Percentiles rank a stretch among this genome's conserved stretches.
These are phyloP conservation scores for Leccinum disarticulatum DNA, from an alignment of 768 basidiomycete genomes.

Conservation along the genomic window DNA sequence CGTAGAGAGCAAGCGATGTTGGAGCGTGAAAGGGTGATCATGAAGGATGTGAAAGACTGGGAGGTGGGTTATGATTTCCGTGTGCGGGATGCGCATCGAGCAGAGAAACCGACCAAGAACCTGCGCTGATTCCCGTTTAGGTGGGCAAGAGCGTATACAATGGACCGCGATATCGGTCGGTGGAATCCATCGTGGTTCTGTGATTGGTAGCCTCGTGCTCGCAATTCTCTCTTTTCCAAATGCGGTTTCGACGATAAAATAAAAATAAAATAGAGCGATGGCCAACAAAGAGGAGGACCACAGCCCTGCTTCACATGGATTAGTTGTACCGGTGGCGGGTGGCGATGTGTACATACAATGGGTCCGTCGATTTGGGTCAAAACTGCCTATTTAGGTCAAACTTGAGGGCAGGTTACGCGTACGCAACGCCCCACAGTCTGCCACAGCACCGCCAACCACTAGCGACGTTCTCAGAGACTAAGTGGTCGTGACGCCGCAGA, in stretches of 20 bases:
- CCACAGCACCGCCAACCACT: conserved; percentile 10
- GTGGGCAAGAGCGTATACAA: conserved; percentile 85
- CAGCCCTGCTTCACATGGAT: conserved; percentile 20
- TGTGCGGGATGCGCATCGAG: conserved; percentile 24
- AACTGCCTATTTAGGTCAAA: background rate
- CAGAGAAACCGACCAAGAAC: conserved; percentile 15
- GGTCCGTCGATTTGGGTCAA: conserved; percentile 8
- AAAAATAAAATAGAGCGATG: conserved; percentile 3
- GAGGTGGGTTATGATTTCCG: conserved; percentile 61
- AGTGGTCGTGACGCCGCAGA: conserved; percentile 19
- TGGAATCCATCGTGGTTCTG: conserved; percentile 58
- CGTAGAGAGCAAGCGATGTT: conserved; percentile 75
- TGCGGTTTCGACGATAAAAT: conserved; percentile 5
- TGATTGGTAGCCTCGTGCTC: conserved; percentile 33
- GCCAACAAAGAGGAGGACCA: conserved; percentile 22
- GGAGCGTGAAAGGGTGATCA: conserved; percentile 82
- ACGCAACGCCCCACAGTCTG: conserved; percentile 2
- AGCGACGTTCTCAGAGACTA: conserved; percentile 4
- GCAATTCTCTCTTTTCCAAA: conserved; percentile 13
- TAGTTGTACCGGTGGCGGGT: conserved; percentile 34
- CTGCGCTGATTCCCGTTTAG: conserved; percentile 40
- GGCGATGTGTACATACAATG: conserved; percentile 32
- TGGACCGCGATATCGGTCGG: conserved; percentile 65
- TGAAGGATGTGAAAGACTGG: conserved; percentile 94
- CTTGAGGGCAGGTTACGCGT: conserved; percentile 26